These are phyloP conservation scores for Lactarius akahatsu DNA, from an alignment of 768 basidiomycete species.

Conservation along the genomic window DNA sequence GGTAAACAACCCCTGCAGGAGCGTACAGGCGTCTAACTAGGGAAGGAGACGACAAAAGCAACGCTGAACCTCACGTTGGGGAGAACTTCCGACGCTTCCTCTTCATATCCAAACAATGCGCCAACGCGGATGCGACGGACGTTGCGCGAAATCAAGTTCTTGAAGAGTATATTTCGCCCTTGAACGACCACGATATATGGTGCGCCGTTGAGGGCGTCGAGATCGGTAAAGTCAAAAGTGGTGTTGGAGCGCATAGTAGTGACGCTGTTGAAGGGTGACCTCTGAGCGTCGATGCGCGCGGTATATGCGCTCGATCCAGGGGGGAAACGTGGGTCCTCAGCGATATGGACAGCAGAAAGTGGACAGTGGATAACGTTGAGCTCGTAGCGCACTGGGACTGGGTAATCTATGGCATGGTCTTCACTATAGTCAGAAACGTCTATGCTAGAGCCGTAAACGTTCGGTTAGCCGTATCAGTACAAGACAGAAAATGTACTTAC, in stretches of 20 bases:
- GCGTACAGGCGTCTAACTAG: conserved; percentile 18
- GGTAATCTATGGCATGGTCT: conserved; percentile 22
- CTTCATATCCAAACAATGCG: conserved; percentile 24
- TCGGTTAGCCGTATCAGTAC: background rate
- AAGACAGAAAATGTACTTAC: background rate
- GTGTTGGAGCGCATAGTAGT: conserved; percentile 21
- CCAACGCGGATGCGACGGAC: conserved; percentile 20
- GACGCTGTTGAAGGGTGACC: conserved; percentile 17
- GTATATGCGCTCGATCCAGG: conserved; percentile 24
- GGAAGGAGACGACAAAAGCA: conserved; percentile 6
- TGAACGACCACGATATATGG: conserved; percentile 20
- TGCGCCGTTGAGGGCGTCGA: conserved; percentile 20
- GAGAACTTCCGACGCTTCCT: conserved; percentile 19
- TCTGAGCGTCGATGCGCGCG: conserved; percentile 12
- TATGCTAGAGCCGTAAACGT: conserved; percentile 8
- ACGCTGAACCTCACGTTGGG: conserved; percentile 23
- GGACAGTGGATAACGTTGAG: conserved; percentile 25
- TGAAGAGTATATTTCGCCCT: conserved; percentile 21
- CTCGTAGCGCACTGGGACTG: conserved; percentile 27
- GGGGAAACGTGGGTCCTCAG: conserved; percentile 27
- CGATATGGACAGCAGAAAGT: conserved; percentile 23
- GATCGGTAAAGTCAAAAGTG: conserved; percentile 24
- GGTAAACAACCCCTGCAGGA: conserved; percentile 21
- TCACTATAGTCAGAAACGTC: conserved; percentile 28
- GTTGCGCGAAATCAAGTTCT: conserved; percentile 21